phyloP scores from a whole-genome alignment of 2,329 filamentous ascomycete species.

The Xylaria sp. region DNA sequence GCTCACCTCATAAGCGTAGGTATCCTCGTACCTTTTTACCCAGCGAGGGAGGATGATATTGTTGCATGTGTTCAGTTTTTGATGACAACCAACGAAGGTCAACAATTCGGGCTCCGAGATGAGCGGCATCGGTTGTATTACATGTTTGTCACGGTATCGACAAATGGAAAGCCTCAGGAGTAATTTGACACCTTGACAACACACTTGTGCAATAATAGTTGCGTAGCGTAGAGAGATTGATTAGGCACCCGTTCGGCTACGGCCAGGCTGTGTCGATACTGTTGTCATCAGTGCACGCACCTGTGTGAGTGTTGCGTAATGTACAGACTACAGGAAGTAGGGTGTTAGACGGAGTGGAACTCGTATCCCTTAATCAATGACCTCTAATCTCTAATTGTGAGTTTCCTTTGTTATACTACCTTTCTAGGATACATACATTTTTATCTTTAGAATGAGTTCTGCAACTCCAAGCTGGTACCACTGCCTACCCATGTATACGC shows the following conservation, averaged over 20 bases:
- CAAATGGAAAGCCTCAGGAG: background rate
- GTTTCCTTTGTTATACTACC: background rate
- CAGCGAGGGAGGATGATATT: no score
- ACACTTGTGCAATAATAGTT: background rate
- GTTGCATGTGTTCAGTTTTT: background rate
- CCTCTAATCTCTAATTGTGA: constrained; percentile 8
- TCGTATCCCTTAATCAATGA: constrained; percentile 19
- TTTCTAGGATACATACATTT: background rate
- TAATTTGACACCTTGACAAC: background rate
- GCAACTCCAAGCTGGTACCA: background rate
- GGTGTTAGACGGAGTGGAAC: constrained; percentile 7
- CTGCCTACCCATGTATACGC: background rate
- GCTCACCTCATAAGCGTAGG: background rate
- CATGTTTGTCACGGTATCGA: background rate
- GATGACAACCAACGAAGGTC: background rate
- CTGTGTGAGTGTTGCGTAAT: background rate
- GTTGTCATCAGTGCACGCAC: background rate
- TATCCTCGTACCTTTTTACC: background rate
- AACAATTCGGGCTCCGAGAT: background rate
- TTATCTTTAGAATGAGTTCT: background rate
- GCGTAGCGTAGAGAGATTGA: background rate
- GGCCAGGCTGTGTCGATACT: background rate
- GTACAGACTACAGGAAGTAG: background rate
- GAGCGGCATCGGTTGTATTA: background rate
- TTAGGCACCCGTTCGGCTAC: background rate